A percentile compares a stretch with the other conserved stretches of the same genome.
These are phyloP conservation scores for Ilyonectria destructans DNA, from an alignment of 2,329 filamentous ascomycete species.

Conservation along the genomic window DNA sequence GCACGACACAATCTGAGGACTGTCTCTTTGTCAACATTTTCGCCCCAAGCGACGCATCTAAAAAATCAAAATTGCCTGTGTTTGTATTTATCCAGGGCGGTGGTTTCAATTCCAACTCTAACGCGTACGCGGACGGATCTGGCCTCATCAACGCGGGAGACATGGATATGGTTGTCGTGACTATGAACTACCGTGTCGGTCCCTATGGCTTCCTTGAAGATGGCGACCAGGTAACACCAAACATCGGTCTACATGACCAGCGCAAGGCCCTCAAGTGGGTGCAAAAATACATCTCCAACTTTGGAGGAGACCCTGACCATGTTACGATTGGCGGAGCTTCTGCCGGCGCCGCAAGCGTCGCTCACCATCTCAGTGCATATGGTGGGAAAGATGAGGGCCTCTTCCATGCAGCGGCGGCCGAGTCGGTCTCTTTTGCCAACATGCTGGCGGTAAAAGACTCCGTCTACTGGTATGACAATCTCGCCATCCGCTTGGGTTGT, in stretches of 20 bases:
- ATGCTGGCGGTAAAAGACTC: constrained; percentile 64
- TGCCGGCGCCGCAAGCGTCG: constrained; percentile 78
- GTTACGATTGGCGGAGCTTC: constrained; percentile 80
- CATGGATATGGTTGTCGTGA: constrained; percentile 77
- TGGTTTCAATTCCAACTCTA: constrained; percentile 69
- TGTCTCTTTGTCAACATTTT: constrained; percentile 80
- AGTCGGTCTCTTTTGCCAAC: constrained; percentile 68
- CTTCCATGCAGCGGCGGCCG: constrained; percentile 67
- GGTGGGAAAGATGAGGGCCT: constrained; percentile 64
- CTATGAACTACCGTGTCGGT: constrained; percentile 84
- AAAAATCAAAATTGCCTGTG: constrained; percentile 73
- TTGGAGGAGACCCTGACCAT: constrained; percentile 79
- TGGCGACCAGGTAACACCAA: constrained; percentile 71
- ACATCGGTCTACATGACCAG: constrained; percentile 81
- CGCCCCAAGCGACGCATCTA: constrained; percentile 69
- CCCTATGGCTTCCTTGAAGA: constrained; percentile 80
- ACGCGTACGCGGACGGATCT: constrained; percentile 71
- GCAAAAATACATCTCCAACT: constrained; percentile 75
- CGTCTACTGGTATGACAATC: constrained; percentile 68
- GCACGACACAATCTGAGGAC: constrained; percentile 67
- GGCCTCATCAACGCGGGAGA: constrained; percentile 73
- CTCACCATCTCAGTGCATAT: constrained; percentile 73
- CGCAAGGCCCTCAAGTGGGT: constrained; percentile 80
- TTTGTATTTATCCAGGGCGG: constrained; percentile 74
- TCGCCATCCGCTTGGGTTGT: constrained; percentile 63